Percentiles rank a stretch among this genome's conserved stretches.
Conservation (phyloP, 2,329 filamentous ascomycete species). For the Penicillium sp. region DNA sequence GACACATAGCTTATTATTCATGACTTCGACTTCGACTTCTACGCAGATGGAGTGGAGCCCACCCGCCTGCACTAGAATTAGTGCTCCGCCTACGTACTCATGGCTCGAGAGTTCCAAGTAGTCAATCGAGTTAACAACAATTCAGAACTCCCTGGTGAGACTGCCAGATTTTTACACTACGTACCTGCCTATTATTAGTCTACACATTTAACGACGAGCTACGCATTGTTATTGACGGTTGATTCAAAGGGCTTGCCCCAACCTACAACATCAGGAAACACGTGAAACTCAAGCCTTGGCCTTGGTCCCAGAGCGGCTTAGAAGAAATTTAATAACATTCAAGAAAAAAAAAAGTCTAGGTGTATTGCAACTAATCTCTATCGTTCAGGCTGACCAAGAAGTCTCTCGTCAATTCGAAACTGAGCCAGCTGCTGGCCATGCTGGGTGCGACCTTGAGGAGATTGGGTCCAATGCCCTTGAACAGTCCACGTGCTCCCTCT, state of each 20-base stretch:
- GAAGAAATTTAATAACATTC: neutral
- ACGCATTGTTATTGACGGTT: neutral
- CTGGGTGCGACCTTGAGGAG: constrained; percentile 95
- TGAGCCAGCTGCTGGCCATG: constrained; percentile 98
- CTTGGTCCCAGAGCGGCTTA: neutral
- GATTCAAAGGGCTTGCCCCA: neutral
- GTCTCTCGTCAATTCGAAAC: constrained; percentile 91
- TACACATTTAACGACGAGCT: neutral
- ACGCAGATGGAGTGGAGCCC: neutral
- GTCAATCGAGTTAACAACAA: no score
- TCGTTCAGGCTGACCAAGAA: constrained; percentile 65
- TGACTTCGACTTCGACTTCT: neutral
- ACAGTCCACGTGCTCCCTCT: constrained; percentile 82
- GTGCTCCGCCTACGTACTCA: neutral
- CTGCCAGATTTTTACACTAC: neutral
- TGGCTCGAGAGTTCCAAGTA: neutral
- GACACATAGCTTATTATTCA: neutral
- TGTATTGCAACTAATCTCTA: constrained; percentile 26
- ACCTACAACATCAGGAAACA: neutral
- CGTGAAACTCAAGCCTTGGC: neutral
- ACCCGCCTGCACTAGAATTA: neutral
- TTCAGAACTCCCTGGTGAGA: neutral
- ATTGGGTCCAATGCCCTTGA: constrained; percentile 96
- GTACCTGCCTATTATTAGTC: neutral
- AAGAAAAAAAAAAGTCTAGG: constrained; percentile 10